Evolutionary conservation across 768 basidiomycete species (phyloP), one percentile per base, ranked within the genome.

Genomic region (Saitozyma podzolica): DNA sequence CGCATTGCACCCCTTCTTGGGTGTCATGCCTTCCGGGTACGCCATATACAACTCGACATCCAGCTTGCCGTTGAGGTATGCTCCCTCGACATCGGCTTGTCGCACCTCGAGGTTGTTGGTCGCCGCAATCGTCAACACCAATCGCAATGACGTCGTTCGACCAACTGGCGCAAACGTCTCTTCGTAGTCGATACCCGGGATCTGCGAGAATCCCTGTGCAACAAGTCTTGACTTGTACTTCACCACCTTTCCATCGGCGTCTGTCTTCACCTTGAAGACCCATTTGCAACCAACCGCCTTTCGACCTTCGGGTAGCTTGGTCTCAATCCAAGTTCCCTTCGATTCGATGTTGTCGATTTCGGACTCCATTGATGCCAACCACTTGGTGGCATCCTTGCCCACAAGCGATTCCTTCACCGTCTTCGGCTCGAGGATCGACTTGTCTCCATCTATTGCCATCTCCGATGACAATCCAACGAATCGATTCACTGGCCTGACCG

Each of bases 21-120:
- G 9, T 13, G 9, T 51, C 6, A 29, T 29, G 29, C 58, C 58
- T 40, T 59, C 49, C 1, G 39, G 43, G 2, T 49, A 50, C 19
- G 54, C 37, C 14, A 61, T 40, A 17, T 29, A 54, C 40, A 61
- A 20, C 5, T 55, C 52, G n/a, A 8, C 10, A 45, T 61, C 59
- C 10, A 61, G 54, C 20, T 53, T 42, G 41, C 59, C 50, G 16
- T 61, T 43, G 13, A 61, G 43, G 53, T 54, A 61, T 9, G 59
- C 59, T 13, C 52, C 51, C 40, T n/a, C 20, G 43, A 61, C 47
- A 48, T 61, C 59, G 8, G 54, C 29, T 19, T 53, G 53, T 16
- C 51, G 20, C 29, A 19, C 9, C 6, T 50, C 14, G 49, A 50
- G 39, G 40, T 41, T 50, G 6, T 20, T 29, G 17, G 16, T n/a